Evolutionary conservation across 306 rosid genomes (phyloP).

Genomic region (Prosopis cineraria): DNA sequence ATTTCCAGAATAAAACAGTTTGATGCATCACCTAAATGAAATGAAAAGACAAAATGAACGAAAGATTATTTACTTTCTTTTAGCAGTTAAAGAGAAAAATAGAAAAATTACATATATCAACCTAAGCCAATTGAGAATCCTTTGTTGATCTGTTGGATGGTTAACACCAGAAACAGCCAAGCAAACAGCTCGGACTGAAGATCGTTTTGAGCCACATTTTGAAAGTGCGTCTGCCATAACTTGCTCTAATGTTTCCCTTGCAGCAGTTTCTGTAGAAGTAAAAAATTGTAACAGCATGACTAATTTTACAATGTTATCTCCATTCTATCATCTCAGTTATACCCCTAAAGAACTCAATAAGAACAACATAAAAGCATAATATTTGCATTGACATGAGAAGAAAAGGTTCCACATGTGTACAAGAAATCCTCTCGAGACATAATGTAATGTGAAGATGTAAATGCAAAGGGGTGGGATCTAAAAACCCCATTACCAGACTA

Average conservation of each 20-base stretch:
- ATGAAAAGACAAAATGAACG: slow-evolving; percentile 7
- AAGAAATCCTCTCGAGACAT: not conserved
- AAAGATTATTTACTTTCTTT: not conserved
- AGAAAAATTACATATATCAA: slow-evolving; percentile 32
- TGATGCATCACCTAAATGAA: not conserved
- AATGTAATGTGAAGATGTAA: not conserved
- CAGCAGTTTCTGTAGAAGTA: slow-evolving; percentile 70
- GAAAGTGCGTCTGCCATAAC: slow-evolving; percentile 88
- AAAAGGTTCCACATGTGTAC: not conserved
- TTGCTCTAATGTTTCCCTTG: slow-evolving; percentile 84
- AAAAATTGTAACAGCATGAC: slow-evolving; percentile 24
- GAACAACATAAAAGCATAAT: not conserved
- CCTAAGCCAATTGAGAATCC: slow-evolving; percentile 85
- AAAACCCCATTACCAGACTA: slow-evolving; percentile 3
- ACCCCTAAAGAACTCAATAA: not conserved
- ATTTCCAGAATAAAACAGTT: not conserved
- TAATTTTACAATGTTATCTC: slow-evolving; percentile 18
- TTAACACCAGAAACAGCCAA: slow-evolving; percentile 91
- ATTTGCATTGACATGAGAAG: slow-evolving; percentile 1
- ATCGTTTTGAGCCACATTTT: slow-evolving; percentile 74
- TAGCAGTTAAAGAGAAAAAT: slow-evolving; percentile 16
- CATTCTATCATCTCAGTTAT: slow-evolving; percentile 27
- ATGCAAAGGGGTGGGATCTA: slow-evolving; percentile 1
- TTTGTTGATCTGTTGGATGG: slow-evolving; percentile 87
- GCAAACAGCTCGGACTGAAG: slow-evolving; percentile 89